These are phyloP conservation scores for Huntiella omanensis DNA, from an alignment of 2,329 filamentous ascomycete genomes.

Conservation along the genomic window DNA sequence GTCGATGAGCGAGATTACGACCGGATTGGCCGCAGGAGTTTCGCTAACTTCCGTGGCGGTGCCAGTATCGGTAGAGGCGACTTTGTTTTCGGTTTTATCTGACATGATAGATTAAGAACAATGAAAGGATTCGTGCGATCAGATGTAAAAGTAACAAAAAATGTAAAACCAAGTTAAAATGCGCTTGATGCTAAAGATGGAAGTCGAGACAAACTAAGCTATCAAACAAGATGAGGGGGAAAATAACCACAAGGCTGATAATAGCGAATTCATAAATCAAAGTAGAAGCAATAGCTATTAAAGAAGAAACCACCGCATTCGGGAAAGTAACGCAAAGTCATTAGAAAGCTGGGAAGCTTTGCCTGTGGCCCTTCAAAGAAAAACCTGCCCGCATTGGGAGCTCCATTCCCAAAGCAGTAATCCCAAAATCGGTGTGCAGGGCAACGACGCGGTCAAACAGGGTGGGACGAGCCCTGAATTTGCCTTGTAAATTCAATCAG, in stretches of 20 bases:
- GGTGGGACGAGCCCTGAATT: neutral
- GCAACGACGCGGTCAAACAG: neutral
- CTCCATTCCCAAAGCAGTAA: too few species aligned
- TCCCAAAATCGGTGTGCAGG: neutral
- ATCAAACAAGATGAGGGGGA: too few species aligned
- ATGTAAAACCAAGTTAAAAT: neutral
- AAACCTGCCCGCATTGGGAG: too few species aligned
- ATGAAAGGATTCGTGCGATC: neutral
- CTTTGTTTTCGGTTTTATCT: conserved; percentile 4
- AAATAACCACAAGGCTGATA: too few species aligned
- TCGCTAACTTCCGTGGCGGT: neutral
- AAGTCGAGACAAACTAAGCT: too few species aligned
- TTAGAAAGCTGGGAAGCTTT: too few species aligned
- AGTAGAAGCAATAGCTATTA: too few species aligned
- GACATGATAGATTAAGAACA: conserved; percentile 3
- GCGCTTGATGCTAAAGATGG: neutral
- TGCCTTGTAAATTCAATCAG: neutral
- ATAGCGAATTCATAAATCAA: too few species aligned
- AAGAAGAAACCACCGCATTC: too few species aligned
- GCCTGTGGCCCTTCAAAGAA: too few species aligned
- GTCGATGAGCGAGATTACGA: neutral
- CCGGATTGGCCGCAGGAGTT: neutral
- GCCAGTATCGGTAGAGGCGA: conserved; percentile 2
- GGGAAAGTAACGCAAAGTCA: too few species aligned
- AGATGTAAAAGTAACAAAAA: neutral